Conservation (phyloP, 176 grass and related monocot species). For the Ensete ventricosum region DNA sequence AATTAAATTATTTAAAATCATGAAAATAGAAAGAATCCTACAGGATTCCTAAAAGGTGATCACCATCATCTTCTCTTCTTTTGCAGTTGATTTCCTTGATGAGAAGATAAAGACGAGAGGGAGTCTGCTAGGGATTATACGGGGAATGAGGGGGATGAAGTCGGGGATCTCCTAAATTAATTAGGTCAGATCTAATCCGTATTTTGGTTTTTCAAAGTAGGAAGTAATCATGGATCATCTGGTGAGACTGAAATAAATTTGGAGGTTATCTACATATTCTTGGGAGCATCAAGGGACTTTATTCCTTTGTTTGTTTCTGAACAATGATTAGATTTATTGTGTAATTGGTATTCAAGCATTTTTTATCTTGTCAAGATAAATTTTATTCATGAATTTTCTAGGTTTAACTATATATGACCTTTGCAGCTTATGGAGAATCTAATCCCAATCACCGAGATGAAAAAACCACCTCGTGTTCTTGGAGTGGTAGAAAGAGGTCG, state of each 20-base stretch:
- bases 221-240: neutral
- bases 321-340: neutral
- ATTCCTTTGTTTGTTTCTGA: neutral
- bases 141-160: too few species aligned
- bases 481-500: neutral
- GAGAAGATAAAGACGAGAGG: too few species aligned
- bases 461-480: conserved; percentile 4
- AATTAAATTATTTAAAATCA: too few species aligned
- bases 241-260: neutral
- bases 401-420: neutral
- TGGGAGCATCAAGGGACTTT: neutral
- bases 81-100: too few species aligned
- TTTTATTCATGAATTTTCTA: neutral
- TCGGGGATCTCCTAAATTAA: too few species aligned
- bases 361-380: neutral
- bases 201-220: too few species aligned
- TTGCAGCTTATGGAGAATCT: conserved; percentile 8
- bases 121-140: too few species aligned
- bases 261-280: neutral
- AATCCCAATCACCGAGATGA: conserved; percentile 15
- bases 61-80: too few species aligned
- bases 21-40: too few species aligned
- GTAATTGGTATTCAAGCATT: neutral
- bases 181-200: too few species aligned
- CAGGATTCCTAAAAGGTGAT: too few species aligned